Base-by-base conservation (phyloP, 1,139 yeast genomes). In the Petasospora fabianii region DNA sequence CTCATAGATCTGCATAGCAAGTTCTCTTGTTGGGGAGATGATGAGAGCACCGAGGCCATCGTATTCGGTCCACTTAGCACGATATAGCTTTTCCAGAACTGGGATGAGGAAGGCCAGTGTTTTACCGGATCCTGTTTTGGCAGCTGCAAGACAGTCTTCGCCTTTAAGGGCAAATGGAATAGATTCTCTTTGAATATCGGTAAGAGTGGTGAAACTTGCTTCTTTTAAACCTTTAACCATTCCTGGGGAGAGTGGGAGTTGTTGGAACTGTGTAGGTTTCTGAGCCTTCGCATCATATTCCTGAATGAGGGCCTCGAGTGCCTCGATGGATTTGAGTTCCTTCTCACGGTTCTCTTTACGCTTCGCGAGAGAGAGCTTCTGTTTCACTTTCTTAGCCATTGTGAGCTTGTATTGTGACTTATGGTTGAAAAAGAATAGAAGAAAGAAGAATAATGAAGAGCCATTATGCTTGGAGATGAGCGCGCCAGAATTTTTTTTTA, bases 71-170 rank as follows among this genome's bases (percentile, higher is more conserved):
- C 96, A 88, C 46, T 75, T 75, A 47, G 80, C 80, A 50, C 84
- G 74, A 48, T 78, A 74, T 43, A 90, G 68, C 35, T 73, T 69
- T 57, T 88, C 96, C 16, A 88, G 63, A 5, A 85, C 75, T 3
- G 99, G 99, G 31, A 92, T 73, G 51, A 92, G 68, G 55, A 92
- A 92, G 4, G 97, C 95, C 44, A 92, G 64, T 0, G 99, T 92
- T 60, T 92, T 92, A 35, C 99, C 99, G 2, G 96, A 87, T 3
- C 99, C 98, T 0, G 99, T 92, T 54, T 81, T 80, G 15, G 98
- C 98, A 17, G 97, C 95, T 20, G 90, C 97, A 51, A 92, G 69
- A 9, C 92, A 64, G 64, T 94, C 99, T 34, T 78, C 72, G 0
- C 95, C 94, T 53, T 84, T 79, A 46, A 92, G 67, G 1, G 95